phyloP scores from a whole-genome alignment of 495 filamentous ascomycete genomes.

The Lasiosphaeria miniovina region DNA sequence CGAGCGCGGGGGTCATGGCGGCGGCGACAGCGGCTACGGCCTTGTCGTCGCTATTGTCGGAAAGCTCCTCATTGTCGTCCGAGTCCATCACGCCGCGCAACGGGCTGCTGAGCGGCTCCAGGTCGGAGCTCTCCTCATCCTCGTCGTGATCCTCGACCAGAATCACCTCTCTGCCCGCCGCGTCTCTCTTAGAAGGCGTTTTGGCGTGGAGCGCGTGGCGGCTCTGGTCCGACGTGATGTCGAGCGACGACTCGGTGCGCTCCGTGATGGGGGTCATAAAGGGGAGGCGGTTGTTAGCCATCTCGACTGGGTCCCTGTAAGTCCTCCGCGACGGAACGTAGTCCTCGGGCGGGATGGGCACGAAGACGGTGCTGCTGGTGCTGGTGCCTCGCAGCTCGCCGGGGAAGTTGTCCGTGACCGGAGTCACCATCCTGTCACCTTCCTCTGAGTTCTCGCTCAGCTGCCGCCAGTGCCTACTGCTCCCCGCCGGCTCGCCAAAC shows the following conservation, averaged over 20 bases:
- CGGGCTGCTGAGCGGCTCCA: constrained; percentile 66
- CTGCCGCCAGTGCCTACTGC: too few relatives aligned
- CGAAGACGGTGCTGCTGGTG: constrained; percentile 41
- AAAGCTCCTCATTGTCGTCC: constrained; percentile 37
- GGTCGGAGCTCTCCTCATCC: constrained; percentile 38
- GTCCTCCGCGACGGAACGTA: constrained; percentile 71
- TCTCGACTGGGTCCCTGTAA: constrained; percentile 70
- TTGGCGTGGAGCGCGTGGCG: constrained; percentile 55
- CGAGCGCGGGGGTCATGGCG: constrained; percentile 7
- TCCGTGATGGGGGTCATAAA: constrained; percentile 99
- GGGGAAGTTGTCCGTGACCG: constrained; percentile 28
- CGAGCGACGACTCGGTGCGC: constrained; percentile 82
- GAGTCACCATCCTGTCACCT: constrained; percentile 29
- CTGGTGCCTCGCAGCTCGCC: constrained; percentile 25
- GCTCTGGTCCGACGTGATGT: constrained; percentile 49
- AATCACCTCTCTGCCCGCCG: constrained; percentile 12
- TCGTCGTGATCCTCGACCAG: constrained; percentile 29
- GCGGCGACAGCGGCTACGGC: constrained; percentile 20
- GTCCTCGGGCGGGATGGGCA: constrained; percentile 78
- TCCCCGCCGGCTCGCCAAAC: too few relatives aligned
- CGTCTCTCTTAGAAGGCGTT: constrained; percentile 61
- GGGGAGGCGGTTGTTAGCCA: constrained; percentile 81
- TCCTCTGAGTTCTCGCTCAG: constrained; percentile 19
- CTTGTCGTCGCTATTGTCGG: constrained; percentile 47
- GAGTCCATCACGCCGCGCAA: constrained; percentile 59